Evolutionary conservation across 495 filamentous ascomycete genomes (phyloP).

Genomic region (Xanthoparmelia taractica): DNA sequence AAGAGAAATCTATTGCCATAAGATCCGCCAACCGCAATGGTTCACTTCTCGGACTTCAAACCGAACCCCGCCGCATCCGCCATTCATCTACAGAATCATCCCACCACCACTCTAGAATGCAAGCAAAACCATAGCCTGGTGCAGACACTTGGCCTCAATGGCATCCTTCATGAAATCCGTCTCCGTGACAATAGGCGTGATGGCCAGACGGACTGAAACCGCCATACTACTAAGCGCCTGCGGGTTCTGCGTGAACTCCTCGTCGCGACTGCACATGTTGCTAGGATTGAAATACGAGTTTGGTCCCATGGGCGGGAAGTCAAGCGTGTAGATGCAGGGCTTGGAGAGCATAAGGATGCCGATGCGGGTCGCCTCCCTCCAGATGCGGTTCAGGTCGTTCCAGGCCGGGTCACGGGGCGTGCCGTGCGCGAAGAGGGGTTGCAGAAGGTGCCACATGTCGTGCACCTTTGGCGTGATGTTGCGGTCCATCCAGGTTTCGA

Average conservation of each 20-base stretch:
- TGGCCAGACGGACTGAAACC: slow-evolving; percentile 8
- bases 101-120: background rate
- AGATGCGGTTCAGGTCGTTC: slow-evolving; percentile 21
- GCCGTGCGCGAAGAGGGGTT: slow-evolving; percentile 20
- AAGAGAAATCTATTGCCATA: background rate
- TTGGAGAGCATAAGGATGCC: slow-evolving; percentile 26
- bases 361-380: slow-evolving; percentile 27
- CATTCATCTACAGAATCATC: background rate
- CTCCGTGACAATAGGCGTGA: slow-evolving; percentile 17
- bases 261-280: slow-evolving; percentile 29
- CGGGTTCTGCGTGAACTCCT: slow-evolving; percentile 2
- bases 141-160: slow-evolving; percentile 3
- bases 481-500: slow-evolving; percentile 21
- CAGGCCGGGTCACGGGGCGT: slow-evolving; percentile 20
- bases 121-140: slow-evolving; percentile 17
- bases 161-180: slow-evolving; percentile 13
- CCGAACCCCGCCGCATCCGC: background rate
- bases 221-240: background rate
- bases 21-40: background rate
- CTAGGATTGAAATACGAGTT: slow-evolving; percentile 28
- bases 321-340: slow-evolving; percentile 24
- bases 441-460: slow-evolving; percentile 25
- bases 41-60: background rate
- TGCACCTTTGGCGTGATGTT: slow-evolving; percentile 16
- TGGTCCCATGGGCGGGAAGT: slow-evolving; percentile 25